These are phyloP conservation scores for Yarrowia osloensis DNA, from an alignment of 805 yeast genomes.

Conservation along the genomic window DNA sequence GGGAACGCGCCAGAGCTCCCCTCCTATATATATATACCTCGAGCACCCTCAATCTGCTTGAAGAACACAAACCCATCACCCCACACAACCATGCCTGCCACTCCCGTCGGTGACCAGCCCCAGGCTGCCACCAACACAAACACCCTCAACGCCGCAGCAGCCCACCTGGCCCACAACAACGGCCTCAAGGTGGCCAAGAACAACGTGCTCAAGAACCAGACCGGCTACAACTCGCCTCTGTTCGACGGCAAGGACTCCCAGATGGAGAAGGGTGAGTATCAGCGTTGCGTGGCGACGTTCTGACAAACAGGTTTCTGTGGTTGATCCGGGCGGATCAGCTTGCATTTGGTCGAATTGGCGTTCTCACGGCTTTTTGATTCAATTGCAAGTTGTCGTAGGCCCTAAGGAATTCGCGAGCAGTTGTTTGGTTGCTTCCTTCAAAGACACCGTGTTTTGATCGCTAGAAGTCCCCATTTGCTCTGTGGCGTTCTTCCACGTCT, in stretches of 20 bases:
- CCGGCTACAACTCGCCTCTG: slow-evolving; percentile 72
- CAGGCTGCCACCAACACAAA: slow-evolving; percentile 20
- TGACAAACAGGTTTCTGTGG: neutral
- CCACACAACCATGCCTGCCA: slow-evolving; percentile 26
- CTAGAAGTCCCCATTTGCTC: too few relatives aligned
- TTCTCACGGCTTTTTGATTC: neutral
- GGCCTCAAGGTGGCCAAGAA: slow-evolving; percentile 15
- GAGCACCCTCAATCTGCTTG: too few relatives aligned
- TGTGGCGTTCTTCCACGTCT: too few relatives aligned
- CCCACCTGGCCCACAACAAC: slow-evolving; percentile 29
- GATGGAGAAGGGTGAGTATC: slow-evolving; percentile 51
- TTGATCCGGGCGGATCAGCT: neutral
- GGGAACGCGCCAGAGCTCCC: neutral
- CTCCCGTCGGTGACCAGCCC: slow-evolving; percentile 30
- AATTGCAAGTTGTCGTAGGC: neutral
- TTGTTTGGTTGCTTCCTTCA: too few relatives aligned
- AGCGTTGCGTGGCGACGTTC: too few relatives aligned
- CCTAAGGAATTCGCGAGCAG: too few relatives aligned
- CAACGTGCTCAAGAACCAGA: slow-evolving; percentile 30
- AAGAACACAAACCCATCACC: neutral
- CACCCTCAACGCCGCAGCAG: slow-evolving; percentile 30
- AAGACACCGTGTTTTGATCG: neutral
- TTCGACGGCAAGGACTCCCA: slow-evolving; percentile 82
- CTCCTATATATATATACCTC: slow-evolving; percentile 15
- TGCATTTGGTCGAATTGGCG: neutral